Conservation (phyloP, 257 asterid species). For the Marsdenia floribunda region DNA sequence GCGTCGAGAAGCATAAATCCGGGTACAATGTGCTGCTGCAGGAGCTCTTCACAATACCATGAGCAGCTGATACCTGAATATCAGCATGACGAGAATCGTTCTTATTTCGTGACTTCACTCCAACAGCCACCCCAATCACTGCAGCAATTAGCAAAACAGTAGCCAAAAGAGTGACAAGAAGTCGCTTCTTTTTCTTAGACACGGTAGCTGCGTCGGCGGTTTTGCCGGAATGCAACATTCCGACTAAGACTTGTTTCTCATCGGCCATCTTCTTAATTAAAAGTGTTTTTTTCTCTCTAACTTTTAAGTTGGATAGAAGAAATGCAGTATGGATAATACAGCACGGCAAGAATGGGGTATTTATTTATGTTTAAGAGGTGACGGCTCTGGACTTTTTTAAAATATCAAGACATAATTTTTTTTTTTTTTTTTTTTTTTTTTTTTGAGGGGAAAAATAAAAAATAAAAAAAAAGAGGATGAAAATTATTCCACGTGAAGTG, state of each 20-base stretch:
- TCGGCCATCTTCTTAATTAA: not conserved
- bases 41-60: slow-evolving; percentile 44
- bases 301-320: too few relatives aligned
- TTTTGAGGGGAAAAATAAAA: too few relatives aligned
- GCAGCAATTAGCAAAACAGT: slow-evolving; percentile 8
- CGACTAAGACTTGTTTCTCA: not conserved
- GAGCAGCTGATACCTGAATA: slow-evolving; percentile 13
- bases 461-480: too few relatives aligned
- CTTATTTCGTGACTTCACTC: slow-evolving; percentile 1
- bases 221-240: slow-evolving; percentile 14
- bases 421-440: too few relatives aligned
- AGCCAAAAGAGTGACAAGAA: slow-evolving; percentile 5
- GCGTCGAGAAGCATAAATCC: slow-evolving; percentile 54
- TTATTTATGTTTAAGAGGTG: not conserved
- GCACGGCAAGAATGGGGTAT: not conserved
- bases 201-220: not conserved
- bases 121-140: slow-evolving; percentile 6
- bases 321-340: too few relatives aligned
- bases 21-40: slow-evolving; percentile 66
- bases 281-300: too few relatives aligned
- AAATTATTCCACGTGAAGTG: not conserved
- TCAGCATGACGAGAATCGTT: not conserved
- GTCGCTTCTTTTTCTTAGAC: slow-evolving; percentile 5
- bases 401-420: not conserved
- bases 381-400: not conserved